These are phyloP conservation scores for Plectosphaerella plurivora DNA, from an alignment of 2,329 filamentous ascomycete species.

Conservation along the genomic window DNA sequence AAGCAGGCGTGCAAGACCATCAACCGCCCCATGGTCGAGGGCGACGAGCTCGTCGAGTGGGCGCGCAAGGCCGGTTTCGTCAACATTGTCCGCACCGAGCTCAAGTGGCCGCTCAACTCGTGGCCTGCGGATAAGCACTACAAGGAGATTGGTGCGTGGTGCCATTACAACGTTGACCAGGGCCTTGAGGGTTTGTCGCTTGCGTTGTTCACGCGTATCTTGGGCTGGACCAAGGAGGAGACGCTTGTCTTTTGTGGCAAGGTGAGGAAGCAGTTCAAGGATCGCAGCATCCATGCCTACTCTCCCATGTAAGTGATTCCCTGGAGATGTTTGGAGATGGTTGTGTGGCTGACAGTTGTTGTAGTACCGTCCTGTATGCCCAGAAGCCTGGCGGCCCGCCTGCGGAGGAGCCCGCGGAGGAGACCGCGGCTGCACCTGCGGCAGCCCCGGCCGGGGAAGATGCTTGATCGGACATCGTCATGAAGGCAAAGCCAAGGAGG, in stretches of 20 bases:
- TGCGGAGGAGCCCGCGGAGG: neutral
- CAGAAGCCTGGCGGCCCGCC: neutral
- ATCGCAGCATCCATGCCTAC: constrained; percentile 21
- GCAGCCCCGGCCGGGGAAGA: no score
- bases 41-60: constrained; percentile 3
- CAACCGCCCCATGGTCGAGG: constrained; percentile 22
- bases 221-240: constrained; percentile 19
- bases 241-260: constrained; percentile 16
- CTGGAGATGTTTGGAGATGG: no score
- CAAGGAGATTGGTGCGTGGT: constrained; percentile 17
- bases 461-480: no score
- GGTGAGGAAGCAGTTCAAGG: constrained; percentile 18
- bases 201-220: constrained; percentile 19
- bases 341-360: neutral
- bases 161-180: constrained; percentile 13
- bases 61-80: constrained; percentile 17
- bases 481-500: no score
- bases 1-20: constrained; percentile 22
- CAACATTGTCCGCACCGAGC: constrained; percentile 19
- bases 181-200: constrained; percentile 22
- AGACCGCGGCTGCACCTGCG: no score
- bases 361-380: neutral
- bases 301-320: constrained; percentile 15
- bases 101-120: constrained; percentile 22
- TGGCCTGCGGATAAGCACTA: constrained; percentile 24